Percentiles rank a stretch among this genome's conserved stretches.
These are phyloP conservation scores for Neofusicoccum kwambonambiense DNA, from an alignment of 2,329 filamentous ascomycete species.

Conservation along the genomic window DNA sequence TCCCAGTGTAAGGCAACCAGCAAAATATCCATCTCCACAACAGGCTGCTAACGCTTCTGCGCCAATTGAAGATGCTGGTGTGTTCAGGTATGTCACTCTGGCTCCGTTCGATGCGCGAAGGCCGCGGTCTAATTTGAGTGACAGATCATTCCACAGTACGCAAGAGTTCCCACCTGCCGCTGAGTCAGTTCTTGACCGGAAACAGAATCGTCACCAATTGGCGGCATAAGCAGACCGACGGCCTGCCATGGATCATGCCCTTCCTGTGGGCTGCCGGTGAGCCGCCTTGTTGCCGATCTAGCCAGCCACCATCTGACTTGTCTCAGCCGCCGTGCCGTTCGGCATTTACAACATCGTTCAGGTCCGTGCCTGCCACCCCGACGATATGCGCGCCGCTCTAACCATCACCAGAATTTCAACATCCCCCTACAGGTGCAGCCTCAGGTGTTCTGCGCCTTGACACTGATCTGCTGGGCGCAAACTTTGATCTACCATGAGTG, in stretches of 20 bases:
- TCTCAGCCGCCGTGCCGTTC: constrained; percentile 43
- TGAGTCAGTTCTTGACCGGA: constrained; percentile 20
- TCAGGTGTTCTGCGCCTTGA: constrained; percentile 52
- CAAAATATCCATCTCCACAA: constrained; percentile 21
- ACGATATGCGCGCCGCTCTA: background rate
- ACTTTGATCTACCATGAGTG: constrained; percentile 53
- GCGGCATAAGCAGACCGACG: constrained; percentile 60
- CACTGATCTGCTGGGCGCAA: constrained; percentile 53
- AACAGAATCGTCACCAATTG: constrained; percentile 61
- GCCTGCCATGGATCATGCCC: constrained; percentile 60
- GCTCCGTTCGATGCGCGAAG: background rate
- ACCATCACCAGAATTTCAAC: constrained; percentile 50
- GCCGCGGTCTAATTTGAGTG: constrained; percentile 23
- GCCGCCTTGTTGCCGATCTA: background rate
- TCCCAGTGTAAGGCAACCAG: constrained; percentile 22
- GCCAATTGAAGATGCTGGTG: constrained; percentile 39
- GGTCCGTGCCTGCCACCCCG: constrained; percentile 26
- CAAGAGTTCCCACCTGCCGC: background rate
- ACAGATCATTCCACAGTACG: constrained; percentile 38
- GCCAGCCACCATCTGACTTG: background rate
- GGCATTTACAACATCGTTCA: constrained; percentile 54
- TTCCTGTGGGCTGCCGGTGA: constrained; percentile 61
- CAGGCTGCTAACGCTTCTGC: constrained; percentile 18
- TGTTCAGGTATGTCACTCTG: constrained; percentile 33
- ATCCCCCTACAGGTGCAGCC: constrained; percentile 56